These are phyloP conservation scores for Skeletonema marinoi DNA, from an alignment of 108 stramenopile genomes.

Conservation along the genomic window DNA sequence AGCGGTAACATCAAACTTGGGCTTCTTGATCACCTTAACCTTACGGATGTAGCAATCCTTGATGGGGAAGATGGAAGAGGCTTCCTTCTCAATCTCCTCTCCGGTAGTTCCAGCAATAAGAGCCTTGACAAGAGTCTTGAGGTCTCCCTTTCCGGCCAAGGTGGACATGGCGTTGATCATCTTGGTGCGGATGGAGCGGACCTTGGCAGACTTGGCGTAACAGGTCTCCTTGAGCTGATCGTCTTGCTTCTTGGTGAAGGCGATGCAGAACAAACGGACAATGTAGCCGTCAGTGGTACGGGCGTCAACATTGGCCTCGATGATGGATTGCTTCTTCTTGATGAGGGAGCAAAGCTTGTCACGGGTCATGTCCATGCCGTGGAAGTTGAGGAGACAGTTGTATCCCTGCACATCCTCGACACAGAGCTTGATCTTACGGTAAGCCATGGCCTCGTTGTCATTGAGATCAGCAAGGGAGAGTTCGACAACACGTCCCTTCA, in stretches of 20 bases:
- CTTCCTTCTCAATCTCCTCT: slow-evolving; percentile 89
- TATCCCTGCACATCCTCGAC: slow-evolving; percentile 99
- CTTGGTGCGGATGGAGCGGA: slow-evolving; percentile 95
- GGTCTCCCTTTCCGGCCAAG: slow-evolving; percentile 96
- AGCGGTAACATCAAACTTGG: slow-evolving; percentile 99
- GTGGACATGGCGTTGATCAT: slow-evolving; percentile 97
- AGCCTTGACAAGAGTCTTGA: slow-evolving; percentile 97
- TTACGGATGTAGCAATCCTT: slow-evolving; percentile 99
- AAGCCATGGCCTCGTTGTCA: slow-evolving; percentile 93
- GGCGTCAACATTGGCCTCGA: slow-evolving; percentile 98
- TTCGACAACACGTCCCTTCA: slow-evolving; percentile 99
- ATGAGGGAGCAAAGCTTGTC: slow-evolving; percentile 99
- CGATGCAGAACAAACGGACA: slow-evolving; percentile 98
- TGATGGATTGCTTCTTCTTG: slow-evolving; percentile 99
- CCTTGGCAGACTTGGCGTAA: slow-evolving; percentile 97
- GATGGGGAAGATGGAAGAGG: slow-evolving; percentile 94
- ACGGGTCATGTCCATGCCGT: slow-evolving; percentile 99
- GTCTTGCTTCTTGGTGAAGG: slow-evolving; percentile 96
- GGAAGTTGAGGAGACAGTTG: slow-evolving; percentile 98
- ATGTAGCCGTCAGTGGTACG: slow-evolving; percentile 98
- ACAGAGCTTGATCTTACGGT: slow-evolving; percentile 98
- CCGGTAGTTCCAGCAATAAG: slow-evolving; percentile 95
- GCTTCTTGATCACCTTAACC: slow-evolving; percentile 99
- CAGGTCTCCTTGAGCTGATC: slow-evolving; percentile 97
- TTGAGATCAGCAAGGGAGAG: slow-evolving; percentile 97